Evolutionary conservation across 805 yeast genomes (phyloP), one percentile per base, ranked within the genome.

Genomic region (Saturnispora saitoi): DNA sequence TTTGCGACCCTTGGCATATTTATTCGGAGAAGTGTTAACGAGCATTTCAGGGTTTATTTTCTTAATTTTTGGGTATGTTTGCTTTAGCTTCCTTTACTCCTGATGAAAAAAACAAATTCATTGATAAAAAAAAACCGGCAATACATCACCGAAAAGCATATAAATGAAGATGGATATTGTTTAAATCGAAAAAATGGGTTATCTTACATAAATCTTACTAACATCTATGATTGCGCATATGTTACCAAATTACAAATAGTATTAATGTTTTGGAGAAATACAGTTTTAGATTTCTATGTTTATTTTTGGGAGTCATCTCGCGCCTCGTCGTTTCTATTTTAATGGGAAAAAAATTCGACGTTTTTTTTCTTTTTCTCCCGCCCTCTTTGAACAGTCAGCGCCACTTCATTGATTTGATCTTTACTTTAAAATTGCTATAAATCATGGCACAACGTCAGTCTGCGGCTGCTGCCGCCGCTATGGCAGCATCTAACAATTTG

Each of bases 381-480:
- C n/a, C 43, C 24, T 31, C 28, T 34, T 38, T n/a, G 14, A 20
- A 30, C n/a, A 19, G 10, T 20, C 22, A 28, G 32, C 48, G 39
- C 44, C 44, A 46, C 48, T 39, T 38, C 20, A n/a, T 38, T 29
- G 40, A 15, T 31, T 28, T 40, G 9, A 12, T 31, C 19, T 19
- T 22, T 32, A 12, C 17, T 24, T 29, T 29, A 22, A 22, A 19
- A 26, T 44, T 43, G 34, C 46, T 41, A 36, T 19, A n/a, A 36
- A 39, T 22, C 24, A 46, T 46, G 48, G 48, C 48, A 19, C 48
- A 46, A 39, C 48, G 48, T 31, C 55, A 60, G 41, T 58, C 62
- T 17, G 62, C 67, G 34, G 63, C 67, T 32, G 61, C 58, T 22
- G 65, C 67, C 36, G 68, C 68, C 26, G 69, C 68, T 31, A 61